Conservation (phyloP, 768 basidiomycete genomes). For the Podaxis sp. region DNA sequence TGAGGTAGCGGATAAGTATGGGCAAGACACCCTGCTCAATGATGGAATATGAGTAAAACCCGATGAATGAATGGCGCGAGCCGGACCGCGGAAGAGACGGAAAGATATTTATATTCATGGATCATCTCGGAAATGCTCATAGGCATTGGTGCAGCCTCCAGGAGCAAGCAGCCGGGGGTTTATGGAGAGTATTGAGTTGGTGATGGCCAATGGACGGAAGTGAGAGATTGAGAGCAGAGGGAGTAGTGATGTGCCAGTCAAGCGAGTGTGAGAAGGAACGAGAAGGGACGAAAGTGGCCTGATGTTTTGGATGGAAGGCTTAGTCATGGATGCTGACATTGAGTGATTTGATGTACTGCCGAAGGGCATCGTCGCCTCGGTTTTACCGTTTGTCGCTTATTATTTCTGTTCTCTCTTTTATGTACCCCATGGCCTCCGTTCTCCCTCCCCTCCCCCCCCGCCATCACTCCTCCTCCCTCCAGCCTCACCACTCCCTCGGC, state of each 20-base stretch:
- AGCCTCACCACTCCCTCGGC: constrained; percentile 48
- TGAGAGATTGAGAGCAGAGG: not conserved
- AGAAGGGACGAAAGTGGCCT: not conserved
- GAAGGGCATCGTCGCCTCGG: not conserved
- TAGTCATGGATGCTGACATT: constrained; percentile 3
- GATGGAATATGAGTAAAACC: not conserved
- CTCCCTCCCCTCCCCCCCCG: constrained; percentile 35
- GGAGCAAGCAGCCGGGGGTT: too few relatives aligned
- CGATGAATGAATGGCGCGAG: not conserved
- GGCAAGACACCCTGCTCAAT: not conserved
- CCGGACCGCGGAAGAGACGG: not conserved
- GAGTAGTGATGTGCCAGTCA: not conserved
- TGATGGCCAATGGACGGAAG: not conserved
- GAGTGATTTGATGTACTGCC: constrained; percentile 1
- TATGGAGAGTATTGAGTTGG: too few relatives aligned
- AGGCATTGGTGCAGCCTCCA: too few relatives aligned
- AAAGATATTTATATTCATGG: not conserved
- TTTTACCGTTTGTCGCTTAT: not conserved
- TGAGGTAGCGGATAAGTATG: not conserved
- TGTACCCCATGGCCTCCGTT: constrained; percentile 10
- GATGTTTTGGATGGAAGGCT: not conserved
- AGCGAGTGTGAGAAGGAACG: not conserved
- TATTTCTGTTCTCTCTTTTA: constrained; percentile 2
- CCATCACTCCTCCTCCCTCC: constrained; percentile 57
- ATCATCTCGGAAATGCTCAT: not conserved